Evolutionary conservation across 768 basidiomycete species (phyloP).

Genomic region (Rhizopogon salebrosus): DNA sequence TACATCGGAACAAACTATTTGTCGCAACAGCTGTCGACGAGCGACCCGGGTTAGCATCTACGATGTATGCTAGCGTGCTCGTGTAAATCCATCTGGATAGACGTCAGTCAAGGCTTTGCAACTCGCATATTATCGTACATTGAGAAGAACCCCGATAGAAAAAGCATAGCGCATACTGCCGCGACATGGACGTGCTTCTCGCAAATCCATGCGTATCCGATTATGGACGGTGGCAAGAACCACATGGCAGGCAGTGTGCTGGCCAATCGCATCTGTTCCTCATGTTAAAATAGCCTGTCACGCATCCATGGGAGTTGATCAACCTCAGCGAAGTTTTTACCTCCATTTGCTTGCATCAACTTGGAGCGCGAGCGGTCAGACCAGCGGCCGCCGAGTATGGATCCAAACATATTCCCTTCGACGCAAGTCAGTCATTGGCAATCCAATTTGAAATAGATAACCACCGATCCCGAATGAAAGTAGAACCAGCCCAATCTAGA

Average conservation of each 20-base stretch:
- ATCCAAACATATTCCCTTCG: constrained; percentile 40
- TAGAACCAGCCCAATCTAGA: constrained; percentile 70
- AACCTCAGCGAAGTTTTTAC: constrained; percentile 52
- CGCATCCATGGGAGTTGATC: constrained; percentile 1
- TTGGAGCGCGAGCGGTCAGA: constrained; percentile 40
- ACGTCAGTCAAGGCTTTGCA: neutral
- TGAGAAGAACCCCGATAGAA: constrained; percentile 61
- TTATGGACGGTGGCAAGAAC: constrained; percentile 43
- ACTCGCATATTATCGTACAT: constrained; percentile 40
- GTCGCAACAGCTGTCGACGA: constrained; percentile 67
- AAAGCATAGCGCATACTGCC: constrained; percentile 63
- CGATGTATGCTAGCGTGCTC: constrained; percentile 71
- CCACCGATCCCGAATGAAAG: constrained; percentile 63
- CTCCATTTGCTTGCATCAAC: constrained; percentile 39
- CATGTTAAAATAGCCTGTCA: neutral
- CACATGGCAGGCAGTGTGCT: constrained; percentile 52
- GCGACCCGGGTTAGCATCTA: constrained; percentile 76
- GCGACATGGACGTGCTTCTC: constrained; percentile 56
- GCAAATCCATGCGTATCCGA: constrained; percentile 71
- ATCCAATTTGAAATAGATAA: constrained; percentile 6
- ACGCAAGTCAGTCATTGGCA: neutral
- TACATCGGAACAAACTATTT: constrained; percentile 69
- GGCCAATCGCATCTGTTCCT: constrained; percentile 55
- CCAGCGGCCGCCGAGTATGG: constrained; percentile 47
- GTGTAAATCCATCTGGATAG: constrained; percentile 45